phyloP scores from a whole-genome alignment of 2,329 filamentous ascomycete genomes.

The Fragosphaeria purpurea region DNA sequence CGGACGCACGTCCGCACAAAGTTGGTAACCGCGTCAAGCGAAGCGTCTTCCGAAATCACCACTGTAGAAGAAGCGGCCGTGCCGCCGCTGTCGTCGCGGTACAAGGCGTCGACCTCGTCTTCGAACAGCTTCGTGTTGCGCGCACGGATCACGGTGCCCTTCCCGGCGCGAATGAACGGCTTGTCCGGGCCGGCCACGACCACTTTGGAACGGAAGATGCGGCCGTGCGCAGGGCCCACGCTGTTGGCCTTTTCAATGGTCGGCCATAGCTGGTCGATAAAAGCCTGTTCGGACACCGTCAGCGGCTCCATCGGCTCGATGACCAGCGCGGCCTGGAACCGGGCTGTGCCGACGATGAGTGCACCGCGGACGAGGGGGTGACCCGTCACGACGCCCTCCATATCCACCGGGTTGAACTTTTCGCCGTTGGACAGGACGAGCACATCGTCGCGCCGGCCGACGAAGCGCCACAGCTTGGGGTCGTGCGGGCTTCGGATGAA shows the following conservation, averaged over 20 bases:
- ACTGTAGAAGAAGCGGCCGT: slow-evolving; percentile 7
- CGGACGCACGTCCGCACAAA: slow-evolving; percentile 21
- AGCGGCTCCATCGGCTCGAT: slow-evolving; percentile 28
- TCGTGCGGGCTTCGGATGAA: slow-evolving; percentile 35
- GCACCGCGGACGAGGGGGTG: slow-evolving; percentile 31
- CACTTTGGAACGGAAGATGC: slow-evolving; percentile 31
- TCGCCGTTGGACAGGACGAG: slow-evolving; percentile 41
- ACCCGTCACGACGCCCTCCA: slow-evolving; percentile 29
- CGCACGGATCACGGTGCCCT: slow-evolving; percentile 35
- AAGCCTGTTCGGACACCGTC: slow-evolving; percentile 7
- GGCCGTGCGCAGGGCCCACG: slow-evolving; percentile 34
- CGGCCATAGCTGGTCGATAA: slow-evolving; percentile 36
- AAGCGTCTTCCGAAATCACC: background rate
- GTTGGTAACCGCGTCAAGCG: slow-evolving; percentile 17
- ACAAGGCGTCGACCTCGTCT: slow-evolving; percentile 1
- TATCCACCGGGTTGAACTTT: slow-evolving; percentile 38
- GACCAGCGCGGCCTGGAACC: slow-evolving; percentile 37
- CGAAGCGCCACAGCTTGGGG: slow-evolving; percentile 29
- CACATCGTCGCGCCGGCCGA: slow-evolving; percentile 31
- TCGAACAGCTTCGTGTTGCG: slow-evolving; percentile 21
- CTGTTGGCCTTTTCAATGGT: slow-evolving; percentile 32
- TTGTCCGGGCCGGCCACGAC: slow-evolving; percentile 28
- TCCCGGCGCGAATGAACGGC: slow-evolving; percentile 34
- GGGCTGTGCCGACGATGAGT: slow-evolving; percentile 34
- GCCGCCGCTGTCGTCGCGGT: slow-evolving; percentile 17